A percentile compares a stretch with the other conserved stretches of the same genome.
Evolutionary conservation across 768 basidiomycete species (phyloP).

Genomic region (Artomyces pyxidatus): DNA sequence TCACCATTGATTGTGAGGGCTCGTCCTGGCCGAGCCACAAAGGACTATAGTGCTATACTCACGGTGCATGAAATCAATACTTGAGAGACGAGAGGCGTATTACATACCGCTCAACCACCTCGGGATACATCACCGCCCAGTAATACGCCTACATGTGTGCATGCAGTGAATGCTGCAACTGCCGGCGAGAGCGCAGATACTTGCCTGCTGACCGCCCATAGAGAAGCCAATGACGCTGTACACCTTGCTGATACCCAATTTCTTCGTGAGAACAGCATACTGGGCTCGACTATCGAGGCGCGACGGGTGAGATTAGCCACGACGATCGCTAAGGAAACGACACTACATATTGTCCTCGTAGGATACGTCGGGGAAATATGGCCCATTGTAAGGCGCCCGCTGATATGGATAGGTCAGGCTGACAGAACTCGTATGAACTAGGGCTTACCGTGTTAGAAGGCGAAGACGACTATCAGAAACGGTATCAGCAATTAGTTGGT

Average conservation of each 20-base stretch:
- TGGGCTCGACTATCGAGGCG: slow-evolving; percentile 17
- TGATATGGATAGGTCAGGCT: slow-evolving; percentile 2
- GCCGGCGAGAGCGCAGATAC: too few relatives aligned
- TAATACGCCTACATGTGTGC: slow-evolving; percentile 44
- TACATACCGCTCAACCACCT: slow-evolving; percentile 39
- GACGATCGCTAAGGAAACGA: neutral
- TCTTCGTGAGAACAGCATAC: slow-evolving; percentile 19
- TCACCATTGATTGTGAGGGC: slow-evolving; percentile 51
- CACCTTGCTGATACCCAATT: slow-evolving; percentile 18
- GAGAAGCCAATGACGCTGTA: slow-evolving; percentile 21
- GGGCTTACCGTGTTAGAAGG: slow-evolving; percentile 50
- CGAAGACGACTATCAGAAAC: slow-evolving; percentile 40
- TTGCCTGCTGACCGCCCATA: slow-evolving; percentile 25
- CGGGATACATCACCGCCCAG: slow-evolving; percentile 49
- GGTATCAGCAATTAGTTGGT: too few relatives aligned
- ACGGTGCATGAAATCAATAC: too few relatives aligned
- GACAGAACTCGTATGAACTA: neutral
- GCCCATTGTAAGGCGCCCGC: slow-evolving; percentile 26
- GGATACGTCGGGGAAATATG: slow-evolving; percentile 23
- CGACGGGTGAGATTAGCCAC: neutral
- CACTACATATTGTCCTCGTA: slow-evolving; percentile 26
- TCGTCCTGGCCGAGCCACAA: slow-evolving; percentile 49
- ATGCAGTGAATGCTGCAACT: too few relatives aligned
- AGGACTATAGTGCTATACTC: slow-evolving; percentile 44
- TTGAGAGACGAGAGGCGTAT: too few relatives aligned